Evolutionary conservation across 2,329 filamentous ascomycete species (phyloP), one percentile per base, ranked within the genome.

Genomic region (Trichoderma sp.): DNA sequence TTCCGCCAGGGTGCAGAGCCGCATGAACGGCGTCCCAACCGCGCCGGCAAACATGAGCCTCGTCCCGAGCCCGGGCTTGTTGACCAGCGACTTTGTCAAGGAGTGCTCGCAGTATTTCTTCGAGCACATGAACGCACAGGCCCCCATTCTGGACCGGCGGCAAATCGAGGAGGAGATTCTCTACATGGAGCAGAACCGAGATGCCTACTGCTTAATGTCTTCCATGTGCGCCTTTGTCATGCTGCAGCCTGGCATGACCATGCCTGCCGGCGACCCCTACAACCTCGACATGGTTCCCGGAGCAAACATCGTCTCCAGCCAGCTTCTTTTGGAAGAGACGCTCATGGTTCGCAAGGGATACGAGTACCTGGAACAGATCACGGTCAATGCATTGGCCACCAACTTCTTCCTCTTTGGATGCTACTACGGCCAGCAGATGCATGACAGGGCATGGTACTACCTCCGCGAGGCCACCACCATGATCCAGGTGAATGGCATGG

Each of bases 381-480:
- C 82, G 10, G 77, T 86, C 69, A 87, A 88, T 73, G 85, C 82
- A 55, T 77, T 92, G 14, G 87, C 89, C 69, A 93, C 90, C n/a
- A 93, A 90, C 66, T 93, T 92, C 78, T 94, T 95, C 77, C 77
- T 95, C 30, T 94, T 92, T 74, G 90, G 87, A 46, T 90, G 89
- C 69, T 88, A 90, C 76, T 90, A 91, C 70, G 90, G 88, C 46
- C 81, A 92, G 58, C 90, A 93, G 71, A 84, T 89, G 76, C 90
- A 94, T 76, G 89, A 91, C 71, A 89, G 89, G 77, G 91, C 91
- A 1, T 95, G 92, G 91, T 94, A 89, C 75, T 89, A 93, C 76
- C 82, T 95, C 11, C 88, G 91, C 30, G 92, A 96, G 78, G 90
- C 91, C 6, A 90, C 89, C 1, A 94, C 91, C 6, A 83, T 95